phyloP scores from a whole-genome alignment of 2,329 filamentous ascomycete species.

The Penicillium sp. region DNA sequence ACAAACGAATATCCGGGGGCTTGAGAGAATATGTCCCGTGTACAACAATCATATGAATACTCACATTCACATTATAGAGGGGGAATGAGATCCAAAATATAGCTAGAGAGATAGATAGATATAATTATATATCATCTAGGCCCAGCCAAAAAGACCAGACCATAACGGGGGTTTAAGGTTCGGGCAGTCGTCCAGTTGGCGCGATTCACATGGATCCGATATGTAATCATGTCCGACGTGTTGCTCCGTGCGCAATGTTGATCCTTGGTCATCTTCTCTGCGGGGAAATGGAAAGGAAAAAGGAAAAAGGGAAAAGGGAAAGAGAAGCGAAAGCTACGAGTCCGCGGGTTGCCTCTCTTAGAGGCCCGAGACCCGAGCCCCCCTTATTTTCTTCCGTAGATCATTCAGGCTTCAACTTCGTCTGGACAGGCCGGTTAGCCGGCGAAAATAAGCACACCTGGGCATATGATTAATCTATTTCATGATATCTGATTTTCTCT shows the following conservation, averaged over 20 bases:
- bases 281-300: neutral
- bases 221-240: no score
- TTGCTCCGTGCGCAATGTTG: no score
- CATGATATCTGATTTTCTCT: neutral
- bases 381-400: no score
- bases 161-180: neutral
- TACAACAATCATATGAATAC: neutral
- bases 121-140: neutral
- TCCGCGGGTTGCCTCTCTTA: no score
- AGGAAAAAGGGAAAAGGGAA: neutral
- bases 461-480: no score
- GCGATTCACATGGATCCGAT: neutral
- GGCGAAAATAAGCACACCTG: no score
- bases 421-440: no score
- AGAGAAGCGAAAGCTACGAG: neutral
- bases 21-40: neutral
- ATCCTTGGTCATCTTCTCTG: no score
- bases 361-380: no score
- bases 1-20: slow-evolving; percentile 3
- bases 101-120: no score
- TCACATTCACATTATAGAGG: neutral
- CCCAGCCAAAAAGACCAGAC: neutral
- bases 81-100: neutral
- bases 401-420: no score
- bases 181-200: neutral